Percentiles rank a stretch among this genome's conserved stretches.
Conservation (phyloP, 1,139 yeast species). For the Yamadazyma sp. region DNA sequence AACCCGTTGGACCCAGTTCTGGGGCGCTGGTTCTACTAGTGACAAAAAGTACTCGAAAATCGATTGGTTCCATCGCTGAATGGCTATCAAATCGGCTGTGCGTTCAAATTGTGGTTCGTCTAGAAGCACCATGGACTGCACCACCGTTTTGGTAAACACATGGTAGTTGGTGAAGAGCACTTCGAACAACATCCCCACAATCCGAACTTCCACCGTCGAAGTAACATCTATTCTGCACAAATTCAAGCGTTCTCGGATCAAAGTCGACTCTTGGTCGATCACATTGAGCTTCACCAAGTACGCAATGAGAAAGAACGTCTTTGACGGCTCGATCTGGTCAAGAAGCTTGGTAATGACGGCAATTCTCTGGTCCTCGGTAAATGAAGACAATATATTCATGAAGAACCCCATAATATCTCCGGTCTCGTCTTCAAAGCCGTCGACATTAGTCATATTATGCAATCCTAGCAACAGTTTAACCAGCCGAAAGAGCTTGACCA, state of each 20-base stretch:
- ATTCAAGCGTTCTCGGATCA: constrained; percentile 7
- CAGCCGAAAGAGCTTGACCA: constrained; percentile 3
- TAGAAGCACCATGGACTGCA: constrained; percentile 35
- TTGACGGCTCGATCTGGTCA: constrained; percentile 1
- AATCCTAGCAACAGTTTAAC: constrained; percentile 3
- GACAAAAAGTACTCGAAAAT: constrained; percentile 31
- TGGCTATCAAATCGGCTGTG: constrained; percentile 20
- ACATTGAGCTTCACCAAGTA: constrained; percentile 6
- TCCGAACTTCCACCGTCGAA: constrained; percentile 21
- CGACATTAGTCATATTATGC: constrained; percentile 4
- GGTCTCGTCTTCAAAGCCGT: constrained; percentile 3
- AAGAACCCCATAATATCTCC: constrained; percentile 3
- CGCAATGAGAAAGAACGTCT: neutral
- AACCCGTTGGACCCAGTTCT: constrained; percentile 25
- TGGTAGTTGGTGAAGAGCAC: constrained; percentile 22
- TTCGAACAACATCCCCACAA: constrained; percentile 28
- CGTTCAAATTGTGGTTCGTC: constrained; percentile 28
- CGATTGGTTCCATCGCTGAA: constrained; percentile 31
- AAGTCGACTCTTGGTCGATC: constrained; percentile 14
- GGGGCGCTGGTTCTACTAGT: constrained; percentile 39
- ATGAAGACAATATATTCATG: neutral
- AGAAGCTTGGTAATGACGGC: neutral
- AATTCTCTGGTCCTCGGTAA: neutral
- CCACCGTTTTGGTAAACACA: constrained; percentile 29
- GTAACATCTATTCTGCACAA: constrained; percentile 11